Conservation (phyloP, 2,329 filamentous ascomycete genomes). For the Claviceps monticola region DNA sequence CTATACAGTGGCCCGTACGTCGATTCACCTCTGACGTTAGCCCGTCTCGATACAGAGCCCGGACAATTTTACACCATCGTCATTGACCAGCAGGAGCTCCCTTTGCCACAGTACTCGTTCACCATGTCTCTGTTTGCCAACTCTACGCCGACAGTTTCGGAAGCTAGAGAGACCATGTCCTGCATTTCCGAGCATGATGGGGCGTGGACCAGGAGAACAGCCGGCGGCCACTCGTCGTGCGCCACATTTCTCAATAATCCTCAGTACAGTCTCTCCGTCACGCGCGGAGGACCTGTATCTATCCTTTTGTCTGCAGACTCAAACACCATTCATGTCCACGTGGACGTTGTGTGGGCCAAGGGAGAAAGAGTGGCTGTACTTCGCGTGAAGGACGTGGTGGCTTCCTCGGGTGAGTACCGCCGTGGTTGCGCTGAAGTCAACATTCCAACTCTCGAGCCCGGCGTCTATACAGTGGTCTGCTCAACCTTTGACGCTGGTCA, state of each 20-base stretch:
- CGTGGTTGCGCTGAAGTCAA: conserved; percentile 63
- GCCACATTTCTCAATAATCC: conserved; percentile 73
- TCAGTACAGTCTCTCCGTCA: conserved; percentile 58
- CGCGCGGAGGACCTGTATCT: conserved; percentile 45
- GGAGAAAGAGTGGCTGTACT: conserved; percentile 59
- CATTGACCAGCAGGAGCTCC: conserved; percentile 65
- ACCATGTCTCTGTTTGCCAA: conserved; percentile 73
- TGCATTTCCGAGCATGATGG: conserved; percentile 45
- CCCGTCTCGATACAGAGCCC: conserved; percentile 42
- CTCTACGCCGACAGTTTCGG: conserved; percentile 42
- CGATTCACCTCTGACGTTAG: conserved; percentile 82
- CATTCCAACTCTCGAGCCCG: conserved; percentile 44
- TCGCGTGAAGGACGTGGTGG: conserved; percentile 62
- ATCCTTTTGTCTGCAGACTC: conserved; percentile 59
- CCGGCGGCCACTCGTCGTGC: conserved; percentile 72
- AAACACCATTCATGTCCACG: conserved; percentile 61
- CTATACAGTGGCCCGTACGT: conserved; percentile 73
- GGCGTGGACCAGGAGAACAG: conserved; percentile 64
- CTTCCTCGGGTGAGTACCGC: conserved; percentile 79
- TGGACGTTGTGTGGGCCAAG: conserved; percentile 68
- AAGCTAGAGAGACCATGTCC: conserved; percentile 46
- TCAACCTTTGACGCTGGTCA: conserved; percentile 82
- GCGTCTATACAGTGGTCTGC: conserved; percentile 75
- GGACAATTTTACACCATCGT: conserved; percentile 44
- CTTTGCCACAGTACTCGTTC: conserved; percentile 63